Conservation (phyloP, 805 yeast genomes). For the Hanseniaspora guilliermondii region DNA sequence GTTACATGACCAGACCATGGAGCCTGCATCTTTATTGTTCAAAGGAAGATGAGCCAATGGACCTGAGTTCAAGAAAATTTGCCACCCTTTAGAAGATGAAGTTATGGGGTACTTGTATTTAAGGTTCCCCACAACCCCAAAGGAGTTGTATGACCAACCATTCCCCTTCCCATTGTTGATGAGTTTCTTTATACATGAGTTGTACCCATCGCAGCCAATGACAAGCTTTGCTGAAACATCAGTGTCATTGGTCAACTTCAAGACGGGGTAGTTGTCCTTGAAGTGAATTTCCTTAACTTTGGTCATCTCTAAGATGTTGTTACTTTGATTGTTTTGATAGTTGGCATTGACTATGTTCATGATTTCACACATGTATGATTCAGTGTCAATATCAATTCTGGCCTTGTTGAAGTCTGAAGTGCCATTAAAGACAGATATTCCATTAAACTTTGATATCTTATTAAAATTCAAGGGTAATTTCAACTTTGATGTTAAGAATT, state of each 20-base stretch:
- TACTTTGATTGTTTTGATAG: slow-evolving; percentile 17
- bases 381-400: slow-evolving; percentile 51
- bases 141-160: slow-evolving; percentile 83
- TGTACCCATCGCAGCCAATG: slow-evolving; percentile 92
- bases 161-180: slow-evolving; percentile 63
- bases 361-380: slow-evolving; percentile 82
- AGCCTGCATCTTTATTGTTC: slow-evolving; percentile 65
- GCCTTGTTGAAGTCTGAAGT: slow-evolving; percentile 41
- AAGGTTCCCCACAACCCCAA: slow-evolving; percentile 88
- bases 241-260: slow-evolving; percentile 46
- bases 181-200: slow-evolving; percentile 78
- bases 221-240: slow-evolving; percentile 49
- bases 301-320: slow-evolving; percentile 32
- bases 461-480: slow-evolving; percentile 63
- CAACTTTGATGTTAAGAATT: slow-evolving; percentile 55
- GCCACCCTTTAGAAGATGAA: slow-evolving; percentile 56
- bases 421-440: slow-evolving; percentile 79
- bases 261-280: slow-evolving; percentile 29
- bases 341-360: slow-evolving; percentile 48
- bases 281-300: slow-evolving; percentile 48
- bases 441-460: slow-evolving; percentile 69
- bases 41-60: slow-evolving; percentile 86
- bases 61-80: slow-evolving; percentile 80
- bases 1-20: slow-evolving; percentile 87
- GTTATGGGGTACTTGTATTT: slow-evolving; percentile 52